Conservation (phyloP, 75 land plant species). For the Cupressus sempervirens region DNA sequence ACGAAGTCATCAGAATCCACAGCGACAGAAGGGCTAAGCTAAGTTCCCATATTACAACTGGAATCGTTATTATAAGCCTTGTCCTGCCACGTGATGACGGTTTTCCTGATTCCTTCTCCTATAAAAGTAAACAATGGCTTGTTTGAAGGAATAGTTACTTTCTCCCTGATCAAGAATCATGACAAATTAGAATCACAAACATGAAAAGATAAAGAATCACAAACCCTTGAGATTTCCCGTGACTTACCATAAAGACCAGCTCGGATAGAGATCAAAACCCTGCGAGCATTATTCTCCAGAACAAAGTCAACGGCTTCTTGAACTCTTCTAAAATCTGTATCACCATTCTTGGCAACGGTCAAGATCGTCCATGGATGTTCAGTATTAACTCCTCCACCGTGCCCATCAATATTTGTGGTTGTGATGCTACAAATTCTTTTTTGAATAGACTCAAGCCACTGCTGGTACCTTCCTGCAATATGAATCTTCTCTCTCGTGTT, state of each 20-base stretch:
- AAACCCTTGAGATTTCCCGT: too few relatives aligned
- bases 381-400: background rate
- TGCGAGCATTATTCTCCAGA: conserved; percentile 20
- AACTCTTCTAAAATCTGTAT: conserved; percentile 18
- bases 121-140: conserved; percentile 36
- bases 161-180: conserved; percentile 27
- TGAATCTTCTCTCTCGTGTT: too few relatives aligned
- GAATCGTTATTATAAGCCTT: conserved; percentile 3
- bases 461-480: background rate
- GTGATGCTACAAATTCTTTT: too few relatives aligned
- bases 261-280: conserved; percentile 26
- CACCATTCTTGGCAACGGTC: conserved; percentile 8
- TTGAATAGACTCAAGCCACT: background rate
- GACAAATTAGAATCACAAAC: too few relatives aligned
- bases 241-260: conserved; percentile 26
- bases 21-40: background rate
- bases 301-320: conserved; percentile 40
- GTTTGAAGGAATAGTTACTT: conserved; percentile 22
- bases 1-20: background rate
- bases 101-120: conserved; percentile 20
- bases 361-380: background rate
- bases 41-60: background rate
- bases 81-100: conserved; percentile 22
- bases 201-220: too few relatives aligned
- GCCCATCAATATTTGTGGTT: background rate